Base-by-base conservation (phyloP, 768 basidiomycete genomes). In the Naematelia encephala region DNA sequence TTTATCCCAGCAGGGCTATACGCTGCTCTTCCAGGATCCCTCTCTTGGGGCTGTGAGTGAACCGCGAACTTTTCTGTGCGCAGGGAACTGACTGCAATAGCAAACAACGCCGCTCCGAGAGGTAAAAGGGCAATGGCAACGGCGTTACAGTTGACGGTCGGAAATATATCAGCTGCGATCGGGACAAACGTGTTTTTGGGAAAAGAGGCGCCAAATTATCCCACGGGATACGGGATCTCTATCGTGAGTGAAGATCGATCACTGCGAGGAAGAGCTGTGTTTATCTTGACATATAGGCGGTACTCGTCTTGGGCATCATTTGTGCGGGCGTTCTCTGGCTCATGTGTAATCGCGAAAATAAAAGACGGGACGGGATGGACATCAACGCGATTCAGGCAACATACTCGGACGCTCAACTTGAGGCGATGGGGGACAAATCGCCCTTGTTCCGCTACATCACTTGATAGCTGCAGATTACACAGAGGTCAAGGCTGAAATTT, bases 101-200 rank as follows among this genome's bases (percentile, higher is more conserved):
- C 55, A 14, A 61, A 61, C 54, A 61, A 61, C 46, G 54, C 59
- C 23, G 59, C 39, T 11, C 14, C 44, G 3, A n/a, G 46, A 21
- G 59, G 59, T 22, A 61, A 61, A 42, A 43, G 54, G 13, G 34
- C 45, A 16, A 56, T 61, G 13, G 29, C 59, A 1, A 49, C 47
- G 8, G 54, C 59, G 13, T 48, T 55, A n/a, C 22, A 19, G 12
- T 34, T 56, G 13, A 50, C 44, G 16, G 43, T 61, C 28, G 59
- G 53, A 2, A 55, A 29, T 44, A 50, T 61, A 19, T 28, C 53
- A 2, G 39, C 53, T 2, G 54, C 44, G 16, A 49, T 43, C n/a
- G 59, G 59, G 14, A 61, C 47, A 26, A 61, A 61, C 26, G 22
- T 50, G 11, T 61, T 50, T 27, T 26, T 61, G 13, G 53, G 53